Evolutionary conservation across 2,329 filamentous ascomycete genomes (phyloP).

Genomic region (Ophiostoma sp.): DNA sequence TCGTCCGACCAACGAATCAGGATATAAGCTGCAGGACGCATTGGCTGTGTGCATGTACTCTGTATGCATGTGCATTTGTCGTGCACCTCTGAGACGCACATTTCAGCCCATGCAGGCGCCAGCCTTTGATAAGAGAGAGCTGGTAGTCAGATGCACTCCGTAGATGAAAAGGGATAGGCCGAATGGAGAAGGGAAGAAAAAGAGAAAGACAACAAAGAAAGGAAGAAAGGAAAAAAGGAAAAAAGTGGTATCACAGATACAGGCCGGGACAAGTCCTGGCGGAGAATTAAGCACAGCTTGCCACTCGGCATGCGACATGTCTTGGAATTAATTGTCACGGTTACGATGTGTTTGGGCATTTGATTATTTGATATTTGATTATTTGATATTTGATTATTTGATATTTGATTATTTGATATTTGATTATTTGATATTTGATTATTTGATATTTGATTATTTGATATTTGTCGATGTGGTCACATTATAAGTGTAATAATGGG

Average conservation of each 20-base stretch:
- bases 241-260: slow-evolving; percentile 10
- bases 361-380: too few relatives aligned
- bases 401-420: too few relatives aligned
- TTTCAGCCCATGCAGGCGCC: slow-evolving; percentile 22
- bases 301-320: not conserved
- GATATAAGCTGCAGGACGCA: not conserved
- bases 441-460: too few relatives aligned
- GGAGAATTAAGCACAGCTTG: not conserved
- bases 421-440: too few relatives aligned
- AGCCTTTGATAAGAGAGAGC: slow-evolving; percentile 17
- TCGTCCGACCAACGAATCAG: slow-evolving; percentile 8
- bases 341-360: not conserved
- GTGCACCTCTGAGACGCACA: not conserved
- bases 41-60: not conserved
- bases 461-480: too few relatives aligned
- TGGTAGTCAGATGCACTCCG: too few relatives aligned
- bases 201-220: not conserved
- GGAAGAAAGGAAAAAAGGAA: not conserved
- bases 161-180: not conserved
- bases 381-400: too few relatives aligned
- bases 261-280: not conserved
- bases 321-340: not conserved
- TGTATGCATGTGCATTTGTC: not conserved
- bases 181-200: not conserved
- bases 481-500: too few relatives aligned